Evolutionary conservation across 2,329 filamentous ascomycete genomes (phyloP).

Genomic region (Alternaria atra): DNA sequence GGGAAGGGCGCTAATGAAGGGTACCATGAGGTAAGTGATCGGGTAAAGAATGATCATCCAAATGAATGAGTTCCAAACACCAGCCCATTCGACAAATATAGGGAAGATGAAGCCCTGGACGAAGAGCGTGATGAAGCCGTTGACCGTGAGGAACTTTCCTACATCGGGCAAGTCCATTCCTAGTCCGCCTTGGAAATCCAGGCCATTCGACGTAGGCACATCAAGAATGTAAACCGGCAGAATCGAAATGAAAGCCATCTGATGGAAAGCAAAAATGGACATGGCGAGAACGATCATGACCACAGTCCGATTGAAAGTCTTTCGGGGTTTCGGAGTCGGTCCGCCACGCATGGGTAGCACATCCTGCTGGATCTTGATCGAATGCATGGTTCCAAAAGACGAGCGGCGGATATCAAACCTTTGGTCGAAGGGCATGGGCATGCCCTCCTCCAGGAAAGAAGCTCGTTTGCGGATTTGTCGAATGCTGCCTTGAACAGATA

Average conservation of each 20-base stretch:
- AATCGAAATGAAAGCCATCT: constrained; percentile 90
- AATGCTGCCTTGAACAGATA: constrained; percentile 42
- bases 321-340: constrained; percentile 24
- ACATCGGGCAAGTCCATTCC: constrained; percentile 72
- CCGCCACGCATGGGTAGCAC: constrained; percentile 32
- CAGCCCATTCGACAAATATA: constrained; percentile 68
- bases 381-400: constrained; percentile 51
- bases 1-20: constrained; percentile 70
- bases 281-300: constrained; percentile 81
- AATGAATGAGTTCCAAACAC: constrained; percentile 73
- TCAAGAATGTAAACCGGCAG: constrained; percentile 94
- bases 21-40: constrained; percentile 72
- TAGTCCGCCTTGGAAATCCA: constrained; percentile 66
- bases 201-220: constrained; percentile 53
- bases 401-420: constrained; percentile 48
- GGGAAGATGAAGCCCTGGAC: constrained; percentile 79
- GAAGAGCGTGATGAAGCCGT: constrained; percentile 75
- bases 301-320: constrained; percentile 70
- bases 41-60: constrained; percentile 72
- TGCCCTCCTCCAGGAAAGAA: constrained; percentile 49
- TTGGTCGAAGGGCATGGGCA: constrained; percentile 45
- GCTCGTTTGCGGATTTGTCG: constrained; percentile 48
- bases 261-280: constrained; percentile 87
- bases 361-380: constrained; percentile 42
- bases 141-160: constrained; percentile 72